Base-by-base conservation (phyloP, 202 grass and related monocot genomes). In the Setaria italica region DNA sequence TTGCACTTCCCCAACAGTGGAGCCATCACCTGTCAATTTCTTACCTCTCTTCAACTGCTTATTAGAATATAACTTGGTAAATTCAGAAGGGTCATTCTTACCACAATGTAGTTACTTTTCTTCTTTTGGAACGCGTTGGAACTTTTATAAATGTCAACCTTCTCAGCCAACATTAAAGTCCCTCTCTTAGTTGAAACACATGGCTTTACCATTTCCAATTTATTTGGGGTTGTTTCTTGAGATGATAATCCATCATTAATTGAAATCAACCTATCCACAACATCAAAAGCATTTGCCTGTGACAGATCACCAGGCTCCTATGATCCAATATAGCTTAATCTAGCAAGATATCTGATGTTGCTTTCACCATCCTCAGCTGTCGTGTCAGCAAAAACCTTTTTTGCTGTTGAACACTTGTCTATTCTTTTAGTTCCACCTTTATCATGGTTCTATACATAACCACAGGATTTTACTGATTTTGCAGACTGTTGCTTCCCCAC, bases 181-280 rank as follows among this genome's bases (percentile, higher is more conserved):
- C 88, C 89, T 71, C 65, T 89, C 76, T 90, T 87, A 85, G 69
- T 78, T 74, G 85, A 88, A 89, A 75, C 70, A 62, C 45, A 80
- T 80, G 86, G 88, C 79, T 86, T 97, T 80, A 77, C 59, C 62
- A 30, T 85, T 78, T 88, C 88, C 76, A 55, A 49, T 80, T 88
- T 91, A 21, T 73, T 78, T 49, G 67, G 85, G 19, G 78, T 88
- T 67, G 58, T 68, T 74, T 91, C 92, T 79, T 91, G 88, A 85
- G 88, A 96, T 7, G 78, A 95, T 47, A 85, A 68, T 5, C 80
- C 33, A 11, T 83, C 80, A 91, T 99, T 90, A 59, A 87, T 80
- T 82, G 84, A 95, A 73, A 97, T 93, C 63, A 97, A 80, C 74
- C 88, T 92, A 37, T 99, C 94, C 67, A 99, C 92, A 90, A 94